Conservation (phyloP, 2,329 filamentous ascomycete genomes). For the Juglanconis sp. region DNA sequence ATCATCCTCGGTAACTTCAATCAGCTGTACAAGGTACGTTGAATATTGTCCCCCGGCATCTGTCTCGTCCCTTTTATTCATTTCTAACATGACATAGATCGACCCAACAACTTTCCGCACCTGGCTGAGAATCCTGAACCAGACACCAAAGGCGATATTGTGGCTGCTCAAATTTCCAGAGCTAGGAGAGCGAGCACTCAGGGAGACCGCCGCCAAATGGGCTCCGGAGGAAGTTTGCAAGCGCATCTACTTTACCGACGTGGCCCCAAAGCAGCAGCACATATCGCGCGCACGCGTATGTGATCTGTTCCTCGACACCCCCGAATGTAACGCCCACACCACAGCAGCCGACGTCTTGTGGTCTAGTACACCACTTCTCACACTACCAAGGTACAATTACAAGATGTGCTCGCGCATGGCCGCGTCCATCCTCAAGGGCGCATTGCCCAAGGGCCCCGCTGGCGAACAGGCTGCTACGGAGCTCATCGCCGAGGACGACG, state of each 20-base stretch:
- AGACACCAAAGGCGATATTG: conserved; percentile 80
- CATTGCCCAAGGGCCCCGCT: conserved; percentile 69
- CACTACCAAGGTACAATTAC: conserved; percentile 85
- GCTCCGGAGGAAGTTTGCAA: conserved; percentile 79
- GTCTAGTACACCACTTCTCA: conserved; percentile 91
- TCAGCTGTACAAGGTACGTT: conserved; percentile 88
- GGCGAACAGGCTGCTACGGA: conserved; percentile 68
- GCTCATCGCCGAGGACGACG: conserved; percentile 73
- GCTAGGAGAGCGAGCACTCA: conserved; percentile 81
- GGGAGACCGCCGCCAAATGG: conserved; percentile 77
- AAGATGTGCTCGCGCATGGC: conserved; percentile 99
- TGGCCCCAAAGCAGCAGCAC: conserved; percentile 90
- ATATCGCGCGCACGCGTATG: conserved; percentile 89
- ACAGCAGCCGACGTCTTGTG: conserved; percentile 95
- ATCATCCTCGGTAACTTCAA: conserved; percentile 98
- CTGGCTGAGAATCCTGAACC: conserved; percentile 87
- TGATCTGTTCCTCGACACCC: conserved; percentile 93
- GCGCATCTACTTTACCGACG: conserved; percentile 91
- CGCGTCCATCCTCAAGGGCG: conserved; percentile 87
- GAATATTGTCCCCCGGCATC: not conserved
- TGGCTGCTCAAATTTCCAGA: conserved; percentile 98
- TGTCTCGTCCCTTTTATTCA: not conserved
- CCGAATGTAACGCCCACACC: conserved; percentile 97
- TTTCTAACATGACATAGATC: conserved; percentile 57
- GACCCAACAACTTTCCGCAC: conserved; percentile 94